A percentile compares a stretch with the other conserved stretches of the same genome.
phyloP scores from a whole-genome alignment of 805 yeast species.

The Candida coquimbonensis region DNA sequence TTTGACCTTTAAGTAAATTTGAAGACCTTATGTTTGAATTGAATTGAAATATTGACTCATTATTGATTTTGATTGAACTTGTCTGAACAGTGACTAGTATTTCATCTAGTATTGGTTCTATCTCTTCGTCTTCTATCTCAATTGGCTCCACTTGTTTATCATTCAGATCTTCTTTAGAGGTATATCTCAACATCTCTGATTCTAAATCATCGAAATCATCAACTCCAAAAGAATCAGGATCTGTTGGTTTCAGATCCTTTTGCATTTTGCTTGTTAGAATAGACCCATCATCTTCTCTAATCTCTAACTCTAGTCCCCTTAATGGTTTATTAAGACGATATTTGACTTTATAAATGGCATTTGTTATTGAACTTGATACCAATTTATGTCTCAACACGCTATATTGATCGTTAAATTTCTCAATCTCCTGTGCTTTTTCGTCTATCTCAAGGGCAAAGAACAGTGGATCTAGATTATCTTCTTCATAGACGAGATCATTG shows the following conservation, averaged over 20 bases:
- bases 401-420: constrained; percentile 7
- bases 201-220: constrained; percentile 19
- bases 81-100: constrained; percentile 10
- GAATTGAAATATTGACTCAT: constrained; percentile 8
- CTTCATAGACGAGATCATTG: background rate
- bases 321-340: constrained; percentile 14
- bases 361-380: constrained; percentile 34
- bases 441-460: constrained; percentile 8
- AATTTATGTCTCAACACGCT: constrained; percentile 30
- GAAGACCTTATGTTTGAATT: constrained; percentile 13
- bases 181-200: constrained; percentile 13
- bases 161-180: constrained; percentile 1
- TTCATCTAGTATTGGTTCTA: constrained; percentile 10
- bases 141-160: background rate
- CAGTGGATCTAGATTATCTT: background rate
- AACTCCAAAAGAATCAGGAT: constrained; percentile 18
- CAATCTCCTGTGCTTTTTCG: background rate
- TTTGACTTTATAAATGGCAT: constrained; percentile 27
- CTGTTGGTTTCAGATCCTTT: constrained; percentile 15
- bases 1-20: constrained; percentile 12
- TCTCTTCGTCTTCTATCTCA: constrained; percentile 1
- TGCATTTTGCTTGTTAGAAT: constrained; percentile 15
- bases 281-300: constrained; percentile 10
- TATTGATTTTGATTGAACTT: constrained; percentile 12
- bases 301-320: constrained; percentile 13